Conservation (phyloP, 192 early-diverging fungal species). For the Gaertneriomyces sp. region DNA sequence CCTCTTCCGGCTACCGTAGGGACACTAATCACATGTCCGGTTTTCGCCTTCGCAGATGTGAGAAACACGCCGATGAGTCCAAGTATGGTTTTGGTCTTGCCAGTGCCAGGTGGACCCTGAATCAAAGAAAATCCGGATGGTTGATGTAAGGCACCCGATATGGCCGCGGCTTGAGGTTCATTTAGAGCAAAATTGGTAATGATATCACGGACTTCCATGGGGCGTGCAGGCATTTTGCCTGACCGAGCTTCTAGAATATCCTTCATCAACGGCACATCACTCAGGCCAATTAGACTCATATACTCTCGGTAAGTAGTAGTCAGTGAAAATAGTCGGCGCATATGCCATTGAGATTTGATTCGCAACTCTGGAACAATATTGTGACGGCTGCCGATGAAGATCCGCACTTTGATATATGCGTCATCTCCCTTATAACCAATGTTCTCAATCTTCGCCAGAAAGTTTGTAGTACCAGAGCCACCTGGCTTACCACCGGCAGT, state of each 20-base stretch:
- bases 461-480: conserved; percentile 22
- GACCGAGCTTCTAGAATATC: conserved; percentile 56
- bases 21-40: conserved; percentile 75
- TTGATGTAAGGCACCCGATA: conserved; percentile 60
- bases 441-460: conserved; percentile 55
- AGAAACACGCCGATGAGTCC: conserved; percentile 66
- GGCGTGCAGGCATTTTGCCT: conserved; percentile 19
- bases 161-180: conserved; percentile 84
- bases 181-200: conserved; percentile 75
- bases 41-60: conserved; percentile 66
- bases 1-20: conserved; percentile 26
- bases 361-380: conserved; percentile 32
- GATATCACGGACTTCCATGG: conserved; percentile 34
- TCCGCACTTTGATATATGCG: conserved; percentile 44
- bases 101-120: conserved; percentile 71
- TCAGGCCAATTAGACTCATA: conserved; percentile 63
- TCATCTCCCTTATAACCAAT: conserved; percentile 42
- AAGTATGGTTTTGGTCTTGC: conserved; percentile 88
- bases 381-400: conserved; percentile 41
- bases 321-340: conserved; percentile 53
- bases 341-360: conserved; percentile 35
- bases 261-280: conserved; percentile 52
- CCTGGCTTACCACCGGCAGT: conserved; percentile 16
- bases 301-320: conserved; percentile 84
- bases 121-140: conserved; percentile 81